Base-by-base conservation (phyloP, 805 yeast species). In the Jamesozyma spencerorum region DNA sequence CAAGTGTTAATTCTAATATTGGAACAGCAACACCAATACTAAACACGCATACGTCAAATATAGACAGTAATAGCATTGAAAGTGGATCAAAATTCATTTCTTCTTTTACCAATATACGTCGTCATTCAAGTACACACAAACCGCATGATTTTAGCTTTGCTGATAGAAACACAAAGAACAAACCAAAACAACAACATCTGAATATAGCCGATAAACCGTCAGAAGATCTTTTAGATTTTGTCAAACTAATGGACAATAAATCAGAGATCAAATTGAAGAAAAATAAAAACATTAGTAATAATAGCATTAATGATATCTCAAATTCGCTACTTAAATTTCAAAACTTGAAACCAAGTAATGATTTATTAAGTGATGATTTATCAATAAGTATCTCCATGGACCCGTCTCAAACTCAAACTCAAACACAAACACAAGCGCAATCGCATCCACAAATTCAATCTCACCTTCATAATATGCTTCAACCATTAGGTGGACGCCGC, bases 101-200 rank as follows among this genome's bases (percentile, higher is more conserved):
- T 1, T 79, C 88, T 0, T 81, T 81, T 58, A 84, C 85, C 0
- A 77, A 79, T n/a, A 64, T 84, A 37, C 70, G 81, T n/a, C 66
- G 83, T 18, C 62, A 64, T 37, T 64, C 74, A 10, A 62, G 69
- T 44, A 41, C 64, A 12, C 51, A 66, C 39, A 54, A 66, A 41
- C 43, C 34, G 20, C 28, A 27, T 5, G 47, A 46, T 13, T 18
- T 36, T 10, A 30, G 38, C 15, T 31, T 34, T 12, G 36, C 36
- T n/a, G 47, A 46, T 51, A 48, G 43, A 32, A 39, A 35, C 18
- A 13, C 36, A 22, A 31, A 28, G 12, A 28, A 19, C 3, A 30
- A 31, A 12, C 2, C 30, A 49, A 29, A 44, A 51, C 15, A 10
- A 38, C 11, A 18, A 29, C 39, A 29, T 13, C 30, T 14, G 5